A percentile compares a stretch with the other conserved stretches of the same genome.
Conservation (phyloP, 768 basidiomycete genomes). For the Kwoniella heveanensis region DNA sequence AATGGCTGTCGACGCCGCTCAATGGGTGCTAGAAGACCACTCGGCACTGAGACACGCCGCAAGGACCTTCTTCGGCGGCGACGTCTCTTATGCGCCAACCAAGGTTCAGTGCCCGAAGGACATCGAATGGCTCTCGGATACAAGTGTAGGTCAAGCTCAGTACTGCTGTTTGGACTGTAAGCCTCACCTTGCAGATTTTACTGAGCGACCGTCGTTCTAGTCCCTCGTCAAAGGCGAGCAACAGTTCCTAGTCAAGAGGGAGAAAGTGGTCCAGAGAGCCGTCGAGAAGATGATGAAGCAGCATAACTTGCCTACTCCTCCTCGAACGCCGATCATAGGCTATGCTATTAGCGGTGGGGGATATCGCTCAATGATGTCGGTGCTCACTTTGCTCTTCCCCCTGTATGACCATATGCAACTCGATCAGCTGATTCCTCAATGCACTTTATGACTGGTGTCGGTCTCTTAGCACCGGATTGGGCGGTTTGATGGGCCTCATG, state of each 20-base stretch:
- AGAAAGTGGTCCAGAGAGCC: constrained; percentile 26
- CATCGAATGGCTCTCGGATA: constrained; percentile 41
- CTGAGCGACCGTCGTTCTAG: too few species aligned
- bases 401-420: not conserved
- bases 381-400: constrained; percentile 47
- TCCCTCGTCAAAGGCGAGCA: constrained; percentile 34
- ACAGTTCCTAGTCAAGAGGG: constrained; percentile 30
- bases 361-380: constrained; percentile 67
- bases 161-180: too few species aligned
- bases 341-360: constrained; percentile 75
- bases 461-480: constrained; percentile 24
- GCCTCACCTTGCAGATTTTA: too few species aligned
- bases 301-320: constrained; percentile 32
- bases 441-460: too few species aligned
- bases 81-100: constrained; percentile 39
- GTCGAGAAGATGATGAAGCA: constrained; percentile 31
- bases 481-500: constrained; percentile 58
- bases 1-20: constrained; percentile 5
- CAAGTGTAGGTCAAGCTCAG: constrained; percentile 28
- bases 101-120: constrained; percentile 40
- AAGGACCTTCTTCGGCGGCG: constrained; percentile 3
- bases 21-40: constrained; percentile 2
- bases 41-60: not conserved
- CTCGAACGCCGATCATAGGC: constrained; percentile 42
- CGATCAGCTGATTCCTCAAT: too few species aligned